phyloP scores from a whole-genome alignment of 768 basidiomycete genomes.

The Rhizopogon roseolus region DNA sequence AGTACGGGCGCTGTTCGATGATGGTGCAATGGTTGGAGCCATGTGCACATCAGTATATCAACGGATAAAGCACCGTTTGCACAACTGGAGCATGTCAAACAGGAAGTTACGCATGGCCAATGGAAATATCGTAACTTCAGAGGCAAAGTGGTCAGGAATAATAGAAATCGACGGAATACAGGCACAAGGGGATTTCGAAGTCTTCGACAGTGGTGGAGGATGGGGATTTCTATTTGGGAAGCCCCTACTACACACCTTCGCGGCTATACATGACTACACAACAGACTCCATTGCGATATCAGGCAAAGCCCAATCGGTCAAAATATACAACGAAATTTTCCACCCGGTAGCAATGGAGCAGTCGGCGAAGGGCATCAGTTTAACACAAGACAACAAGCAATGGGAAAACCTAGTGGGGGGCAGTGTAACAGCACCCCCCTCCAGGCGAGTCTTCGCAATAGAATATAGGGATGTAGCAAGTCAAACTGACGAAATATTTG shows the following conservation, averaged over 20 bases:
- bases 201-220: constrained; percentile 18
- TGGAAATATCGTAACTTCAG: constrained; percentile 9
- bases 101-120: constrained; percentile 28
- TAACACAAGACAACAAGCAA: not conserved
- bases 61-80: constrained; percentile 5
- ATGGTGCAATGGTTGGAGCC: constrained; percentile 26
- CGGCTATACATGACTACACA: constrained; percentile 20
- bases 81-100: constrained; percentile 6
- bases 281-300: not conserved
- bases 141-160: constrained; percentile 5
- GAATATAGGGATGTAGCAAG: too few species aligned
- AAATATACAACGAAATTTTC: not conserved
- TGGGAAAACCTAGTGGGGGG: too few species aligned
- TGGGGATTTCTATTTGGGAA: constrained; percentile 28
- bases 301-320: not conserved
- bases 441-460: too few species aligned
- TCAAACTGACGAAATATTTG: too few species aligned
- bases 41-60: constrained; percentile 12
- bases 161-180: not conserved
- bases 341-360: not conserved
- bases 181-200: not conserved
- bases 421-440: too few species aligned
- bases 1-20: constrained; percentile 11
- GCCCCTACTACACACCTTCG: constrained; percentile 16
- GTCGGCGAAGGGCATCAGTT: not conserved